phyloP scores from a whole-genome alignment of 1,284 basidiomycete species.

The Xanthoconium separans region DNA sequence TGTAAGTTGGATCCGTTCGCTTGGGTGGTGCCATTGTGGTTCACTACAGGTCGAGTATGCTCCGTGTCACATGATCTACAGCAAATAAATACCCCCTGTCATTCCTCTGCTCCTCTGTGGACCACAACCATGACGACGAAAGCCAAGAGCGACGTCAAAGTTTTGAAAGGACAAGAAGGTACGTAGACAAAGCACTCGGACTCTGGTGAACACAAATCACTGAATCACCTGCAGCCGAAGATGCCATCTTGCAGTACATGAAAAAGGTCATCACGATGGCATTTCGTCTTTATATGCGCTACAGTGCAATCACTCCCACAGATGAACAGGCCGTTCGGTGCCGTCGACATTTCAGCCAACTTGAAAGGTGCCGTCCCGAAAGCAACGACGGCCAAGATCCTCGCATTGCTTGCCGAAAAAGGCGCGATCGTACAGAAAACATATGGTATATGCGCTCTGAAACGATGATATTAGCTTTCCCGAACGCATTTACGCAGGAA shows the following conservation, averaged over 20 bases:
- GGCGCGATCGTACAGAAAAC: slow-evolving; percentile 72
- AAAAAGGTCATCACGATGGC: slow-evolving; percentile 47
- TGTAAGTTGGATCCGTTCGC: slow-evolving; percentile 30
- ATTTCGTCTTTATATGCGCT: slow-evolving; percentile 2
- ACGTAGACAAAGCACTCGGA: not conserved
- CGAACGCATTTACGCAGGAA: slow-evolving; percentile 48
- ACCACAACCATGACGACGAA: slow-evolving; percentile 41
- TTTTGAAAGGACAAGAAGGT: slow-evolving; percentile 74
- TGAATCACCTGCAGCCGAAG: slow-evolving; percentile 51
- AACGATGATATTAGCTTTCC: not conserved
- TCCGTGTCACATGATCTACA: not conserved
- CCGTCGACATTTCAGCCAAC: slow-evolving; percentile 85
- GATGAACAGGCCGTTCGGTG: slow-evolving; percentile 79
- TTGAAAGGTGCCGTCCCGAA: slow-evolving; percentile 84
- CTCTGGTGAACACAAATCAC: not conserved
- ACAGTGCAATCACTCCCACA: slow-evolving; percentile 25
- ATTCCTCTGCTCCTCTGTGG: too few species aligned
- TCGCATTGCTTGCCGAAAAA: slow-evolving; percentile 73
- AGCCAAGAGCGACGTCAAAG: slow-evolving; percentile 47
- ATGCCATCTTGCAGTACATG: slow-evolving; percentile 70
- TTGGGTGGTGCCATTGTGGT: slow-evolving; percentile 23
- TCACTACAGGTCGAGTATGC: too few species aligned
- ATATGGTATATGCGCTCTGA: slow-evolving; percentile 54
- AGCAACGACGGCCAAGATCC: slow-evolving; percentile 77
- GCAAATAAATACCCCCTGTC: too few species aligned